Conservation (phyloP, 768 basidiomycete species). For the Tulasnella sp. region DNA sequence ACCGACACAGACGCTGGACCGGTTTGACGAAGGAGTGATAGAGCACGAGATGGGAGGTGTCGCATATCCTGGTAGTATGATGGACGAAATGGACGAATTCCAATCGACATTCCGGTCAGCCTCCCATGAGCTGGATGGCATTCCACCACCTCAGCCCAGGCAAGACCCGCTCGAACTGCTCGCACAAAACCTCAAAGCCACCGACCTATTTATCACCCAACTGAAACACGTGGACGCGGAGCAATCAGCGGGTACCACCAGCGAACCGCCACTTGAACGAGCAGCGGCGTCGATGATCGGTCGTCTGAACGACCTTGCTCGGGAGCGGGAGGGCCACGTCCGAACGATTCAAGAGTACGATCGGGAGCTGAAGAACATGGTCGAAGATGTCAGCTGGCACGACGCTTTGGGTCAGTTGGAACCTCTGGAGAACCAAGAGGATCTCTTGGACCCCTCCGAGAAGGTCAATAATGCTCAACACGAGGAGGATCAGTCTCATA, state of each 20-base stretch:
- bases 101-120: not conserved
- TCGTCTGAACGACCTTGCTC: constrained; percentile 58
- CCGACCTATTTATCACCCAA: constrained; percentile 63
- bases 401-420: constrained; percentile 64
- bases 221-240: constrained; percentile 59
- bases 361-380: constrained; percentile 66
- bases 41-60: not conserved
- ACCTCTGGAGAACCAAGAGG: constrained; percentile 39
- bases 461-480: not conserved
- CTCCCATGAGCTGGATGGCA: not conserved
- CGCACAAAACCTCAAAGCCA: constrained; percentile 61
- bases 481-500: constrained; percentile 20
- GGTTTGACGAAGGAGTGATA: not conserved
- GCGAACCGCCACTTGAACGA: constrained; percentile 42
- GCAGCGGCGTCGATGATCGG: constrained; percentile 69
- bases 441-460: constrained; percentile 29
- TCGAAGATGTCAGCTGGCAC: constrained; percentile 62
- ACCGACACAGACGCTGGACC: not conserved
- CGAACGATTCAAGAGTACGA: constrained; percentile 69
- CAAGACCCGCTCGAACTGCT: constrained; percentile 63
- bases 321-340: constrained; percentile 70
- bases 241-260: constrained; percentile 23
- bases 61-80: not conserved
- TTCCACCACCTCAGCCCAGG: constrained; percentile 17
- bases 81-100: not conserved